Base-by-base conservation (phyloP, 2,329 filamentous ascomycete genomes). In the Epichloe brachyelytri region DNA sequence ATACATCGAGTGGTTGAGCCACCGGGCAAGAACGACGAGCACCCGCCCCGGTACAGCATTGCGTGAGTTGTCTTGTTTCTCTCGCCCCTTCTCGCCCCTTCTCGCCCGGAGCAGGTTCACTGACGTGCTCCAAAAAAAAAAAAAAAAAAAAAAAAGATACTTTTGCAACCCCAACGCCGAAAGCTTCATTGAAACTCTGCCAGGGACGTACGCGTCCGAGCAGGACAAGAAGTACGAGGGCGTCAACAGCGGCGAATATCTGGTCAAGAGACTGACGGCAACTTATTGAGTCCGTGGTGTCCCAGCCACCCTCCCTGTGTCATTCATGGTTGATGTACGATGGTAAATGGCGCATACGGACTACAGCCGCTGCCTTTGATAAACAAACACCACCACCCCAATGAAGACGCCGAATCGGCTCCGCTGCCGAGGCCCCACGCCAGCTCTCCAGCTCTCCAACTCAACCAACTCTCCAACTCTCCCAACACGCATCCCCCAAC, bases 1-100 rank as follows among this genome's bases (percentile, higher is more conserved):
- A 80, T 89, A 54, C 90, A 96, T 67, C 81, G 89, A 11, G 90
- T 96, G 1, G 86, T 96, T 5, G 86, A 95, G 69, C 90, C 90
- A 2, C 86, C 87, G 1, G 71, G 73, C 15, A 75, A 74, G 4
- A 71, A 70, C 3, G 70, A 68, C 7, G 75, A 74, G 15, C 84
- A 94, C 65, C 88, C 88, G 1, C 75, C 88, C 0, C 75, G 86
- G 39, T 96, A 96, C 63, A 91, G 85, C 59, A 84, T 96, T 62
- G 90, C 89, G 59, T 96, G 59, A 62, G 76, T 72, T 45, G 15
- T 34, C 30, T 22, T n/a, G 8, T 20, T 44, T 36, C 1, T 8
- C 4, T 15, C 3, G 5, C 26, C 43, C 43, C 17, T 17, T 14
- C 3, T 19, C 5, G 2, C 43, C 43, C 43, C 17, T 14, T 12